A percentile compares a stretch with the other conserved stretches of the same genome.
phyloP scores from a whole-genome alignment of 2,329 filamentous ascomycete species.

The Xylaria sp. region DNA sequence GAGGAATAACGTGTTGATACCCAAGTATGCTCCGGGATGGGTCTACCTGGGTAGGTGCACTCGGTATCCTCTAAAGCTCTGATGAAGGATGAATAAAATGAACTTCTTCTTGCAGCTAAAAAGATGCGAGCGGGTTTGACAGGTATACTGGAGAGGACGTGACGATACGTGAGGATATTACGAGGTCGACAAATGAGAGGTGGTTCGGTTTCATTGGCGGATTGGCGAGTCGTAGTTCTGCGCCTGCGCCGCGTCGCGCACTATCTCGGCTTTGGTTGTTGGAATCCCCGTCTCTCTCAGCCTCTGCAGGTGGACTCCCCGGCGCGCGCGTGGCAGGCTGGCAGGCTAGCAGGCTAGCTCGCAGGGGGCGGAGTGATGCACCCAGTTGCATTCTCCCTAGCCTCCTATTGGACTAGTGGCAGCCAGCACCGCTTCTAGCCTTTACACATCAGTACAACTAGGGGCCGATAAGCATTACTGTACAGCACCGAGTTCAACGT shows the following conservation, averaged over 20 bases:
- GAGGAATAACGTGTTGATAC: conserved; percentile 25
- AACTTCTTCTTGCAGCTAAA: conserved; percentile 8
- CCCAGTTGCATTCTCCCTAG: conserved; percentile 22
- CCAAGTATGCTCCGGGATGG: conserved; percentile 13
- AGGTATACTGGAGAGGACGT: conserved; percentile 13
- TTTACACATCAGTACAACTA: conserved; percentile 27
- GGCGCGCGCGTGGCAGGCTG: conserved; percentile 28
- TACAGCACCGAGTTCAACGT: conserved; percentile 20
- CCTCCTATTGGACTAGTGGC: conserved; percentile 22
- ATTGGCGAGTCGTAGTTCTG: conserved; percentile 1
- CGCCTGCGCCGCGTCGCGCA: conserved; percentile 25
- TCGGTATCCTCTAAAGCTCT: conserved; percentile 4
- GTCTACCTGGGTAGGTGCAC: conserved; percentile 8
- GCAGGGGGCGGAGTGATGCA: conserved; percentile 27
- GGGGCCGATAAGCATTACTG: conserved; percentile 35
- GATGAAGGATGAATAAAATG: not conserved
- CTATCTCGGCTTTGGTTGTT: conserved; percentile 15
- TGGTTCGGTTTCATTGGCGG: conserved; percentile 33
- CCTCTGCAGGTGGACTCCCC: conserved; percentile 28
- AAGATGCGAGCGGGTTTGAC: conserved; percentile 7
- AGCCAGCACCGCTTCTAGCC: conserved; percentile 12
- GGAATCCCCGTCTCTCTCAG: conserved; percentile 19
- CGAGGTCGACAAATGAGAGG: not conserved
- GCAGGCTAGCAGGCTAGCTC: conserved; percentile 28
- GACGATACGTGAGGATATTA: conserved; percentile 16